Base-by-base conservation (phyloP, 495 filamentous ascomycete genomes). In the Cercophora sp. region DNA sequence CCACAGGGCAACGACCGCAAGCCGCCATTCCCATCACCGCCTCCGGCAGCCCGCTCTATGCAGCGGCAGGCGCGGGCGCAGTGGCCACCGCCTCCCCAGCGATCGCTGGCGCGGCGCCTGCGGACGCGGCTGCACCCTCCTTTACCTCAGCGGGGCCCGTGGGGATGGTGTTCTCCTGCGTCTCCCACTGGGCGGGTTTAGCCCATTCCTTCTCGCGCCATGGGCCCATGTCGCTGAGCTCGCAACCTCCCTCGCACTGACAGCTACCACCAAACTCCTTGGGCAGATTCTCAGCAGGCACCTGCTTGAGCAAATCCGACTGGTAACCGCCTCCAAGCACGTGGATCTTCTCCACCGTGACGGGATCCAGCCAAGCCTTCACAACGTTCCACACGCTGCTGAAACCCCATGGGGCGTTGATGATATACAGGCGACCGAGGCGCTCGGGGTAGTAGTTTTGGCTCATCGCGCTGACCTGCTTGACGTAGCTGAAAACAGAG, bases 391-490 rank as follows among this genome's bases (percentile, higher is more conserved):
- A 98, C 44, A 86, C 88, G 56, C 73, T 73, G 58, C 83, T 83
- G 79, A 95, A 96, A 22, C 89, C 89, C 89, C 91, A 96, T 25
- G 91, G 92, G 15, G 92, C 88, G 75, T 98, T 98, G 82, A 97
- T 96, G 50, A 98, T 72, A 76, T 96, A 97, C 54, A 97, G 75
- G 62, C 87, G 87, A 53, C 79, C 79, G 19, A 96, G 75, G 48
- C 89, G 86, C 76, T 98, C 93, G 16, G 93, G 93, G 76, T 98
- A 98, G 84, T 98, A 96, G 81, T 96, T 96, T 69, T 95, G 77
- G 57, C 85, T 84, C 71, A 96, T 79, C 54, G 72, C 73, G 36
- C 85, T 79, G 56, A 84, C 75, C 60, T 86, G 70, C 61, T 84
- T 67, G 70, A 95, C 66, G 69, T 94, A 83, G 54, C 78, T 64